Percentiles rank a stretch among this genome's conserved stretches.
These are phyloP conservation scores for Coniochaeta hoffmannii DNA, from an alignment of 2,329 filamentous ascomycete genomes.

Conservation along the genomic window DNA sequence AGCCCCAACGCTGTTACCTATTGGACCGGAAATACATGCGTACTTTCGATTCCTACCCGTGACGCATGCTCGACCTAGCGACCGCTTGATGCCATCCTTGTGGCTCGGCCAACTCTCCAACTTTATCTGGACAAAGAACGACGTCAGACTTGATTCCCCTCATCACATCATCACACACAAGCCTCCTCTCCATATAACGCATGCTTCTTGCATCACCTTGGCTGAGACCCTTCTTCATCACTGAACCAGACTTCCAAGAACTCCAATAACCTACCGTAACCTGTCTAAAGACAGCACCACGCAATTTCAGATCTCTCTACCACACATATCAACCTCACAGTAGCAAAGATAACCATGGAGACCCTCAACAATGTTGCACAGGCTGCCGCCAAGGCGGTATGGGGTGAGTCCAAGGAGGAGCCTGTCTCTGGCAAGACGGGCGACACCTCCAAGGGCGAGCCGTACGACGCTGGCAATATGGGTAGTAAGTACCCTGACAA, in stretches of 20 bases:
- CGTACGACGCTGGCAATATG: constrained; percentile 74
- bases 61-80: background rate
- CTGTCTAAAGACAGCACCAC: background rate
- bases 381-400: constrained; percentile 40
- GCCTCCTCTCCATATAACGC: background rate
- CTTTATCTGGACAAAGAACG: background rate
- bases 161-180: background rate
- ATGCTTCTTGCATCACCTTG: background rate
- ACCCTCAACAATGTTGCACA: constrained; percentile 50
- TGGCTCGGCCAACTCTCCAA: background rate
- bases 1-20: background rate
- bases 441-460: constrained; percentile 59
- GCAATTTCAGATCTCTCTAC: too few species aligned
- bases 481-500: constrained; percentile 36
- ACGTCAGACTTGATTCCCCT: background rate
- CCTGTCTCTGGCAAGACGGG: constrained; percentile 66
- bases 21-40: background rate
- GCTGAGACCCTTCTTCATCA: background rate
- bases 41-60: background rate
- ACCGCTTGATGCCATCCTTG: background rate
- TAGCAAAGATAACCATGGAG: constrained; percentile 43
- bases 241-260: background rate
- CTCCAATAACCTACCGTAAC: background rate
- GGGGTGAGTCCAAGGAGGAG: constrained; percentile 43
- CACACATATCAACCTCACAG: background rate